These are phyloP conservation scores for Spiromastix sp. DNA, from an alignment of 2,329 filamentous ascomycete genomes.

Conservation along the genomic window DNA sequence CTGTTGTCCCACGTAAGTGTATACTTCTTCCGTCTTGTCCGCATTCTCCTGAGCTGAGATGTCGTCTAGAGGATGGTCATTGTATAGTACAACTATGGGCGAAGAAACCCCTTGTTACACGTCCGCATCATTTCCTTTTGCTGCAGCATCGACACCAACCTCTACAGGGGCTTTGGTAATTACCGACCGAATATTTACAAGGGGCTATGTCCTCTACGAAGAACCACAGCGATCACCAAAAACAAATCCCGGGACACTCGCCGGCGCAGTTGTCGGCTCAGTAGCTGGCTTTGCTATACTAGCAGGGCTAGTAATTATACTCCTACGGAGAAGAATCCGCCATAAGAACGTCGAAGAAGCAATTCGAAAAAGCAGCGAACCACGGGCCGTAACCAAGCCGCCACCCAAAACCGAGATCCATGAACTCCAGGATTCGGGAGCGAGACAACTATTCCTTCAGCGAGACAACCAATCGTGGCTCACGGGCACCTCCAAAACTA, in stretches of 20 bases:
- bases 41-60: background rate
- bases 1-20: conserved; percentile 16
- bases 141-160: conserved; percentile 12
- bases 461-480: background rate
- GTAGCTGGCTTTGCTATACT: background rate
- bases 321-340: background rate
- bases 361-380: background rate
- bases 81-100: conserved; percentile 15
- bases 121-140: conserved; percentile 9
- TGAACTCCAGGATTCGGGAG: background rate
- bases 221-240: background rate
- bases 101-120: conserved; percentile 22
- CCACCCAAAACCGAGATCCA: background rate
- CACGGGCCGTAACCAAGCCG: background rate
- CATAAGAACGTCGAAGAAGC: background rate
- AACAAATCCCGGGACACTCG: background rate
- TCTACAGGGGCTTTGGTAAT: conserved; percentile 15
- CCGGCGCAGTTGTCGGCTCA: background rate
- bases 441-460: background rate
- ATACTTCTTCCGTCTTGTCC: background rate
- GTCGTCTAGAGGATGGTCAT: conserved; percentile 13
- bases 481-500: background rate
- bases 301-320: background rate
- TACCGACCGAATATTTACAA: conserved; percentile 16
- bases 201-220: conserved; percentile 16